phyloP scores from a whole-genome alignment of 257 asterid species.

The Solanum paucissectum region DNA sequence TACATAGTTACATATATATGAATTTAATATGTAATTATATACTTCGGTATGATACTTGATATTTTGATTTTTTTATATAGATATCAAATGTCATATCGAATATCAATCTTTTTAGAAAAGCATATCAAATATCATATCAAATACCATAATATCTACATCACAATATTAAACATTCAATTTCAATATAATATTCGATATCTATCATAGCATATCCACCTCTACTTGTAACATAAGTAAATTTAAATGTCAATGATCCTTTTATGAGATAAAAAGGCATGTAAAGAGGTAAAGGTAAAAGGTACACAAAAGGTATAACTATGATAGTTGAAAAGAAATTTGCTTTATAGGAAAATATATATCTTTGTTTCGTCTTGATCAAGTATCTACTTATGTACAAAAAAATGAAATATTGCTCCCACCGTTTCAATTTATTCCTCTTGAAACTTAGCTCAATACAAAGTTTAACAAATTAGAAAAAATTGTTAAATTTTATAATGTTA shows the following conservation, averaged over 20 bases:
- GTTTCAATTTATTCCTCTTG: neutral
- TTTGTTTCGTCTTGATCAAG: neutral
- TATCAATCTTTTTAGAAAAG: too few species aligned
- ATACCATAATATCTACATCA: too few species aligned
- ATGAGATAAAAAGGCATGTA: neutral
- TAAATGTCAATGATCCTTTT: neutral
- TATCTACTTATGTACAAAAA: neutral
- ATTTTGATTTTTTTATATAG: too few species aligned
- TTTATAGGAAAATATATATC: neutral
- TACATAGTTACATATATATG: too few species aligned
- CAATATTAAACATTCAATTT: too few species aligned
- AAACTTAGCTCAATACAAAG: neutral
- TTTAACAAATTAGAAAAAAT: neutral
- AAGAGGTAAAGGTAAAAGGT: neutral
- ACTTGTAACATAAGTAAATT: neutral
- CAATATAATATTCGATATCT: too few species aligned
- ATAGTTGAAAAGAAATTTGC: neutral
- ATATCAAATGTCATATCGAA: too few species aligned
- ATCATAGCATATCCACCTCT: too few species aligned
- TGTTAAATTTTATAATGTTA: neutral
- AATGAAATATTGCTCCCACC: neutral
- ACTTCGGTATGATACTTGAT: too few species aligned
- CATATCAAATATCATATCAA: too few species aligned
- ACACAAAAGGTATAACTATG: neutral
- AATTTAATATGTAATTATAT: too few species aligned